Percentiles rank a stretch among this genome's conserved stretches.
Evolutionary conservation across 495 filamentous ascomycete species (phyloP).

Genomic region (Lophium mytilinum): DNA sequence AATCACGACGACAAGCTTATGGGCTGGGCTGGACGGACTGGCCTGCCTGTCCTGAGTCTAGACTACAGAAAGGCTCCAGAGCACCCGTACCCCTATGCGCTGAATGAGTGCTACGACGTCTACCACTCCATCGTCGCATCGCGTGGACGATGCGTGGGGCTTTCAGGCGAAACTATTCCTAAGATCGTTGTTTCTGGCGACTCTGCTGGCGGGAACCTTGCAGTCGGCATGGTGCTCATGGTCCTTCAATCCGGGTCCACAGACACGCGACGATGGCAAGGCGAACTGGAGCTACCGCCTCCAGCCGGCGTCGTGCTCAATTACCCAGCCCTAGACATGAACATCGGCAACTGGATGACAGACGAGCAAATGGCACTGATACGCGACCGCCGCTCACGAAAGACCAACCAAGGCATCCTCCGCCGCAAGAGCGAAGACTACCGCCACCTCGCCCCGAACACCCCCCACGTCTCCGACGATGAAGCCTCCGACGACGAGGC

Average conservation of each 20-base stretch:
- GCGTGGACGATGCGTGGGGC: slow-evolving; percentile 69
- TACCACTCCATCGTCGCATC: slow-evolving; percentile 74
- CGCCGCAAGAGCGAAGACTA: slow-evolving; percentile 70
- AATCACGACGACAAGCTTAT: slow-evolving; percentile 88
- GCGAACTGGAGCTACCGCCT: slow-evolving; percentile 56
- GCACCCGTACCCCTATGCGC: slow-evolving; percentile 85
- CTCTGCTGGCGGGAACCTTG: slow-evolving; percentile 87
- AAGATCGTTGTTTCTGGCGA: slow-evolving; percentile 80
- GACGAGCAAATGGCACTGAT: slow-evolving; percentile 96
- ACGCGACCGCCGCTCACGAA: slow-evolving; percentile 67
- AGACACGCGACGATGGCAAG: slow-evolving; percentile 47
- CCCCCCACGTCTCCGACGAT: slow-evolving; percentile 32
- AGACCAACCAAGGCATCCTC: slow-evolving; percentile 67
- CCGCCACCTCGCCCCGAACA: slow-evolving; percentile 46
- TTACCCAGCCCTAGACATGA: slow-evolving; percentile 88
- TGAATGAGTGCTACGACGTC: slow-evolving; percentile 95
- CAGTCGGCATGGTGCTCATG: slow-evolving; percentile 77
- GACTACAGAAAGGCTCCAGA: slow-evolving; percentile 95
- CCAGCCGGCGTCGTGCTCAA: slow-evolving; percentile 78
- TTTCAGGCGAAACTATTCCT: slow-evolving; percentile 64
- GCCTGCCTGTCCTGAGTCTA: slow-evolving; percentile 77
- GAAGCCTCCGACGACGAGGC: slow-evolving; percentile 30
- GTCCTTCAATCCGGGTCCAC: slow-evolving; percentile 63
- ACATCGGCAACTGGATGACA: slow-evolving; percentile 98
- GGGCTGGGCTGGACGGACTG: slow-evolving; percentile 77